phyloP scores from a whole-genome alignment of 768 basidiomycete species.

The Xanthoconium purpureum region DNA sequence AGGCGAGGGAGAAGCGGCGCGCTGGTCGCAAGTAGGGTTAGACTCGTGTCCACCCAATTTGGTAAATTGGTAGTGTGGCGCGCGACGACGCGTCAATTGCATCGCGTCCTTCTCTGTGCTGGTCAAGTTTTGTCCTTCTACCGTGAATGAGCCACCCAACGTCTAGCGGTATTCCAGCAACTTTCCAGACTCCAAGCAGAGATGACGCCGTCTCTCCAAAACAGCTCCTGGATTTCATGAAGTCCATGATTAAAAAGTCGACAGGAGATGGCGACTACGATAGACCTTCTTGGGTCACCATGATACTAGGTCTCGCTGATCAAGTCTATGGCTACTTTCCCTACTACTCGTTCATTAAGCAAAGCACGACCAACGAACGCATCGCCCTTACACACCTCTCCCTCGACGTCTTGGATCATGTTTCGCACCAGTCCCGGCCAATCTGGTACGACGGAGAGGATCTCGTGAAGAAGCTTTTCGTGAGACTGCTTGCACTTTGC shows the following conservation, averaged over 20 bases:
- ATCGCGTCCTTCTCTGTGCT: no score
- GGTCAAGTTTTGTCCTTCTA: background rate
- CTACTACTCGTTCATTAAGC: slow-evolving; percentile 46
- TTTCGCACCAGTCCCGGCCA: slow-evolving; percentile 47
- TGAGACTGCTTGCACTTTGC: slow-evolving; percentile 52
- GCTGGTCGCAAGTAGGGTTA: slow-evolving; percentile 64
- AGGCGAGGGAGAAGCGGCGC: slow-evolving; percentile 70
- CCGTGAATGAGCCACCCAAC: slow-evolving; percentile 24
- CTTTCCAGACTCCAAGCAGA: slow-evolving; percentile 32
- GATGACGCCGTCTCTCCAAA: slow-evolving; percentile 26
- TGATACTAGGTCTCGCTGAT: slow-evolving; percentile 51
- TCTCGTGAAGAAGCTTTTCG: slow-evolving; percentile 48
- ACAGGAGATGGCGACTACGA: slow-evolving; percentile 36
- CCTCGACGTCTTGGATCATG: slow-evolving; percentile 52
- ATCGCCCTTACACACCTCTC: slow-evolving; percentile 52
- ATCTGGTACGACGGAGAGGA: slow-evolving; percentile 47
- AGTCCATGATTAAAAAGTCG: slow-evolving; percentile 35
- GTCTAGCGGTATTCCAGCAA: slow-evolving; percentile 27
- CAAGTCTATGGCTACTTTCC: slow-evolving; percentile 55
- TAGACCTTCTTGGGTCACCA: slow-evolving; percentile 45
- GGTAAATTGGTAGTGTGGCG: background rate
- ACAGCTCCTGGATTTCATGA: slow-evolving; percentile 45
- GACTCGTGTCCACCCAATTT: slow-evolving; percentile 2
- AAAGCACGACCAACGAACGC: slow-evolving; percentile 57
- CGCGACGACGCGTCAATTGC: background rate